phyloP scores from a whole-genome alignment of 2,329 filamentous ascomycete genomes.

The Phialophora tarda region DNA sequence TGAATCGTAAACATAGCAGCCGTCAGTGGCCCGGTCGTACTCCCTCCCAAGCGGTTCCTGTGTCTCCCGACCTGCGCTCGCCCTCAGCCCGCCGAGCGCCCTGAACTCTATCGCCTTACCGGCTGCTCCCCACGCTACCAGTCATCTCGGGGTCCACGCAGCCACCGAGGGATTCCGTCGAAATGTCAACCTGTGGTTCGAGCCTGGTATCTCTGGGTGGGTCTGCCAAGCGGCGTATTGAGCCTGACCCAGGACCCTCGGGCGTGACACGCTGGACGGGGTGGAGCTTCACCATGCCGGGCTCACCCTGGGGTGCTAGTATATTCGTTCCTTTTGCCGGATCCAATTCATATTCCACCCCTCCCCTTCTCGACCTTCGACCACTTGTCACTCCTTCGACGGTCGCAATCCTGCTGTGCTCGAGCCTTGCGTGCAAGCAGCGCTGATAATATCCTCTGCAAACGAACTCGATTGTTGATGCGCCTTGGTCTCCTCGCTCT shows the following conservation, averaged over 20 bases:
- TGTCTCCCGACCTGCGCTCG: background rate
- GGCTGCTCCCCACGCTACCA: conserved; percentile 4
- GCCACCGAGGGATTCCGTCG: background rate
- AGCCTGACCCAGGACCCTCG: conserved; percentile 1
- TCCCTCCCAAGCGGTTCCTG: background rate
- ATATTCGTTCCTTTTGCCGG: conserved; percentile 30
- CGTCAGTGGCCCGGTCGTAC: background rate
- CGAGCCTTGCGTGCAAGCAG: background rate
- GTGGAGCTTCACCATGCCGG: conserved; percentile 7
- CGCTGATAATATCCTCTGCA: background rate
- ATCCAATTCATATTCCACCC: conserved; percentile 15
- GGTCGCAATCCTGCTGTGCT: background rate
- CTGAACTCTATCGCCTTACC: background rate
- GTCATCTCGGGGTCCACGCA: conserved; percentile 1
- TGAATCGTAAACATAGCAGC: background rate
- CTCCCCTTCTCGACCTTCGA: background rate
- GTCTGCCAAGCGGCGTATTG: conserved; percentile 6
- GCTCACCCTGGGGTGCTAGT: conserved; percentile 4
- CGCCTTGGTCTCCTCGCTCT: background rate
- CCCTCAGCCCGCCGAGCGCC: background rate
- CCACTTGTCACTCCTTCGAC: conserved; percentile 8
- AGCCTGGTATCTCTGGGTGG: background rate
- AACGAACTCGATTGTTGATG: conserved; percentile 9
- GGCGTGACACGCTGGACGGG: conserved; percentile 2
- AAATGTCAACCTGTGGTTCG: conserved; percentile 4